These are phyloP conservation scores for Logfia minima DNA, from an alignment of 129 eudicot species.

Conservation along the genomic window DNA sequence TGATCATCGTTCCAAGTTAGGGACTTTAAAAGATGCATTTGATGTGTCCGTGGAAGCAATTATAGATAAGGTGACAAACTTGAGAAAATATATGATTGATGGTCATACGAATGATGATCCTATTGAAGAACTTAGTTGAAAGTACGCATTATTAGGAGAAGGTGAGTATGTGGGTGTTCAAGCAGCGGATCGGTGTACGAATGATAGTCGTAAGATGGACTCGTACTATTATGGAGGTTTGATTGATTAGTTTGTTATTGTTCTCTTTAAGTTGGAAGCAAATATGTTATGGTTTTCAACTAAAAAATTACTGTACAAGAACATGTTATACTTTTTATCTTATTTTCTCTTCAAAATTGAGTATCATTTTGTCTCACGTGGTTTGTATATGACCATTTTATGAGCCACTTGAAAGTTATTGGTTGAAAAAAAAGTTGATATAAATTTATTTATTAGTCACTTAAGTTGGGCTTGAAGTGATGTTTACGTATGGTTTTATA, in stretches of 20 bases:
- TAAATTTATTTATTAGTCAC: too few relatives aligned
- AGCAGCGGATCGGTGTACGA: constrained; percentile 56
- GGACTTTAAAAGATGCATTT: constrained; percentile 27
- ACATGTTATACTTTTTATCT: too few relatives aligned
- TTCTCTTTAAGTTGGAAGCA: neutral
- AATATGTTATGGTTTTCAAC: neutral
- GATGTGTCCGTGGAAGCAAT: constrained; percentile 46
- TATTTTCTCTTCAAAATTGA: too few relatives aligned
- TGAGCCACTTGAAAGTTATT: too few relatives aligned
- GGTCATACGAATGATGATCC: constrained; percentile 42
- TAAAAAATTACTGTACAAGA: too few relatives aligned
- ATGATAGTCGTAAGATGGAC: neutral
- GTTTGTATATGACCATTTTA: too few relatives aligned
- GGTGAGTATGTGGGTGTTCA: constrained; percentile 52
- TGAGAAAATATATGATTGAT: constrained; percentile 55
- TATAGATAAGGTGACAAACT: constrained; percentile 14
- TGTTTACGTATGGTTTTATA: too few relatives aligned
- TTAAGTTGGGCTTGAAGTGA: too few relatives aligned
- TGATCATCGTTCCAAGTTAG: constrained; percentile 14
- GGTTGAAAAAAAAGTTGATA: too few relatives aligned
- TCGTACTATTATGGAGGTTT: neutral
- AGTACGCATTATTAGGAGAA: constrained; percentile 51
- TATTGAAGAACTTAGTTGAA: constrained; percentile 35
- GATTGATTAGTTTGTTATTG: neutral
- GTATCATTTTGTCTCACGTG: too few relatives aligned